A percentile compares a stretch with the other conserved stretches of the same genome.
Conservation (phyloP, 305 asterid species). For the Solanum chacoense region DNA sequence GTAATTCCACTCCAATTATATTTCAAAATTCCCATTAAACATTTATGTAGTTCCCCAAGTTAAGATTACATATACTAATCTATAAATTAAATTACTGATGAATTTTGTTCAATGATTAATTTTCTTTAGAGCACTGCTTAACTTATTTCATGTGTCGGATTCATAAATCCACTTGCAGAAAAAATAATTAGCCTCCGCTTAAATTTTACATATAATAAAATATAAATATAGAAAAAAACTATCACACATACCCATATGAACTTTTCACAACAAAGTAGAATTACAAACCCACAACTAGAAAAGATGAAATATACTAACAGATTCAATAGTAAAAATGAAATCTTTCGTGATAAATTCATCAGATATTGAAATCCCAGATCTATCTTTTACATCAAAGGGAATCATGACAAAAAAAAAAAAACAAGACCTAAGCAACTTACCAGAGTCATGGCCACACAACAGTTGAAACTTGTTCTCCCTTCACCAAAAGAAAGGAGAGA, state of each 20-base stretch:
- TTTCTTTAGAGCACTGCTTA: neutral
- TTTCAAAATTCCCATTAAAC: neutral
- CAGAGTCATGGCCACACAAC: conserved; percentile 53
- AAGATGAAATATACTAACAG: neutral
- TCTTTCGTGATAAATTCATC: neutral
- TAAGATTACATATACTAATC: neutral
- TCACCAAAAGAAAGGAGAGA: neutral
- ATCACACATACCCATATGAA: neutral
- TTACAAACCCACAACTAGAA: neutral
- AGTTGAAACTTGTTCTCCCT: conserved; percentile 11
- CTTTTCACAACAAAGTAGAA: neutral
- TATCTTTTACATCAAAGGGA: neutral
- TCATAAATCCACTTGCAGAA: too few relatives aligned
- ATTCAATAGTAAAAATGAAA: neutral
- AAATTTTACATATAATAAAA: too few relatives aligned
- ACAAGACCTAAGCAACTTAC: conserved; percentile 24
- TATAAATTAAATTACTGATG: neutral
- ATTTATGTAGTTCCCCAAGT: neutral
- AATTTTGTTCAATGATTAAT: neutral
- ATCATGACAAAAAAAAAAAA: neutral
- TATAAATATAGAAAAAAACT: neutral
- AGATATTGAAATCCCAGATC: conserved; percentile 17
- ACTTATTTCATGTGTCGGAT: too few relatives aligned
- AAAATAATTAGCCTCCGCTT: too few relatives aligned
- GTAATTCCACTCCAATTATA: neutral